Evolutionary conservation across 2,329 filamentous ascomycete species (phyloP).

Genomic region (Ophiosphaerella narmari): DNA sequence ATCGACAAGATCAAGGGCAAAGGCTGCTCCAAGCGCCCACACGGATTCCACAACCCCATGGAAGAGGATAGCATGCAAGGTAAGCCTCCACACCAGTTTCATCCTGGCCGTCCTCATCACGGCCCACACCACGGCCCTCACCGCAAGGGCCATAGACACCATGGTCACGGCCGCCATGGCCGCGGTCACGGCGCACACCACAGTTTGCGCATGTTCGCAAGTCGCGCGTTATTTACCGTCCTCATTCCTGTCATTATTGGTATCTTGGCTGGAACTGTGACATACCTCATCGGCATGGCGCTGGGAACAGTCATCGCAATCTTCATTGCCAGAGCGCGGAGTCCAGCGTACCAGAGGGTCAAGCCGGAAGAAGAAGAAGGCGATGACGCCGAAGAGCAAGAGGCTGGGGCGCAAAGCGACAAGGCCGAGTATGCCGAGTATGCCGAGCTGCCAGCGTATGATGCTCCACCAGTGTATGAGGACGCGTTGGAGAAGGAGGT

Average conservation of each 20-base stretch:
- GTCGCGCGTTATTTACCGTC: constrained; percentile 65
- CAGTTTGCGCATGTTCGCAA: constrained; percentile 36
- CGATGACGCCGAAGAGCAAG: constrained; percentile 18
- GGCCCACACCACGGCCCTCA: constrained; percentile 29
- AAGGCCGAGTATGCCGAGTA: constrained; percentile 41
- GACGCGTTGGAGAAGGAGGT: constrained; percentile 40
- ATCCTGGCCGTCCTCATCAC: constrained; percentile 27
- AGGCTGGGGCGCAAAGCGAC: constrained; percentile 26
- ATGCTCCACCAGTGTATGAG: constrained; percentile 47
- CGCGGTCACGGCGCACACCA: constrained; percentile 29
- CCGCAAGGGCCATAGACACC: constrained; percentile 23
- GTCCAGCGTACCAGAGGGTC: constrained; percentile 45
- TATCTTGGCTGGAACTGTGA: constrained; percentile 68
- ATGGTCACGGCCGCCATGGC: constrained; percentile 21
- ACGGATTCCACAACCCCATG: constrained; percentile 36
- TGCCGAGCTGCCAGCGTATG: constrained; percentile 42
- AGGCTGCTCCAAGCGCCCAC: constrained; percentile 40
- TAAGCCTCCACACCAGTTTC: constrained; percentile 43
- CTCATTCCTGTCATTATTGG: constrained; percentile 71
- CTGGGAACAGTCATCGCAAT: constrained; percentile 66
- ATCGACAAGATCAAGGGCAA: constrained; percentile 44
- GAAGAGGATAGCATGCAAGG: constrained; percentile 31
- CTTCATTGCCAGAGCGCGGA: constrained; percentile 61
- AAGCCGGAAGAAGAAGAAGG: constrained; percentile 37
- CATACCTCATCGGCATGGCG: constrained; percentile 70